Conservation (phyloP, 441 rosid genomes). For the Adansonia madagascariensis region DNA sequence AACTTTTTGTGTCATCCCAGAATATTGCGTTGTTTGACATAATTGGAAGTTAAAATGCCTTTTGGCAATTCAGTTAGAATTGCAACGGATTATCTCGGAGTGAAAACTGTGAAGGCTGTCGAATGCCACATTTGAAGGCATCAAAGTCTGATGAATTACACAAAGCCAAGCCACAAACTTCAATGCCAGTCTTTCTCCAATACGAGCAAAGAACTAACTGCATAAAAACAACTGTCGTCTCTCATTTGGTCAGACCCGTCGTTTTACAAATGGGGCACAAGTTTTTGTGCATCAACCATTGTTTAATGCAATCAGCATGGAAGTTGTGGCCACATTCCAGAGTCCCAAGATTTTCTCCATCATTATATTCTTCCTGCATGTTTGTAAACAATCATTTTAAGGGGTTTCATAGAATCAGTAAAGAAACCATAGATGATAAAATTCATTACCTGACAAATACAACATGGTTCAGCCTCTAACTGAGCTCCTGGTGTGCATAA, state of each 20-base stretch:
- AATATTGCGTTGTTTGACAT: background rate
- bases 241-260: conserved; percentile 37
- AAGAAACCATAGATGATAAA: background rate
- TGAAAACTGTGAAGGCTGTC: background rate
- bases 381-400: conserved; percentile 19
- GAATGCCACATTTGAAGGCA: conserved; percentile 9
- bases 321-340: conserved; percentile 14
- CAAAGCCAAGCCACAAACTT: conserved; percentile 14
- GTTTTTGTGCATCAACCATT: conserved; percentile 10
- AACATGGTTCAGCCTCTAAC: conserved; percentile 78
- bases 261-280: conserved; percentile 15
- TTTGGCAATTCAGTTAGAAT: background rate
- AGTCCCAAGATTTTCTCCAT: conserved; percentile 8
- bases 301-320: conserved; percentile 18
- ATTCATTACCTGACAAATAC: conserved; percentile 76
- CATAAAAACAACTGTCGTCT: conserved; percentile 23
- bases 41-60: background rate
- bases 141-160: background rate
- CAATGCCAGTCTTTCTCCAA: background rate
- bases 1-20: conserved; percentile 13
- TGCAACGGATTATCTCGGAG: conserved; percentile 2
- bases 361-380: conserved; percentile 46
- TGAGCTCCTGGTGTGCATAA: conserved; percentile 23
- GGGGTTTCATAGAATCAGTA: background rate
- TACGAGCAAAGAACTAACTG: conserved; percentile 18